phyloP scores from a whole-genome alignment of 164 flowering plant species.

The Buxus sempervirens region DNA sequence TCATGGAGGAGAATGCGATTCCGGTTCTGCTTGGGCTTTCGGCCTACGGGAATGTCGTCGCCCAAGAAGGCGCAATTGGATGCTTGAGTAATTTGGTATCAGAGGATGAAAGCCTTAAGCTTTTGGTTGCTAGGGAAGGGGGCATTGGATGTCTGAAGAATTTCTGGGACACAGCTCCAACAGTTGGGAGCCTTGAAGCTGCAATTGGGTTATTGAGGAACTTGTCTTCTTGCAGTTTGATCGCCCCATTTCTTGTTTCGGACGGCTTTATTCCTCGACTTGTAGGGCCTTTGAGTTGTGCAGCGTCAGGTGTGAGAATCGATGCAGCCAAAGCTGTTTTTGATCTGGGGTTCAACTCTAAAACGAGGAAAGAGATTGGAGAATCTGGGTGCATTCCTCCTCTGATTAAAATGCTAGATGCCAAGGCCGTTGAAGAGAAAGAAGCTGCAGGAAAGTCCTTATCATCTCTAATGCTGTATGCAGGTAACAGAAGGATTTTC shows the following conservation, averaged over 20 bases:
- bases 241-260: slow-evolving; percentile 48
- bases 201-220: slow-evolving; percentile 51
- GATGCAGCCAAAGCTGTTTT: slow-evolving; percentile 58
- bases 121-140: slow-evolving; percentile 61
- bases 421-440: slow-evolving; percentile 69
- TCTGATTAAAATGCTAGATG: slow-evolving; percentile 71
- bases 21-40: slow-evolving; percentile 48
- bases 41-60: slow-evolving; percentile 57
- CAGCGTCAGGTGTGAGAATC: slow-evolving; percentile 48
- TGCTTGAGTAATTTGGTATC: slow-evolving; percentile 63
- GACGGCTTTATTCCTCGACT: slow-evolving; percentile 56
- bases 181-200: slow-evolving; percentile 42
- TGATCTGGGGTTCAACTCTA: slow-evolving; percentile 45
- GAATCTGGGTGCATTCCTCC: slow-evolving; percentile 59
- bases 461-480: slow-evolving; percentile 41
- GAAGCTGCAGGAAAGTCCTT: slow-evolving; percentile 69
- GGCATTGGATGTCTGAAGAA: slow-evolving; percentile 58
- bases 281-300: slow-evolving; percentile 40
- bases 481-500: slow-evolving; percentile 55
- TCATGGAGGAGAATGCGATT: slow-evolving; percentile 68
- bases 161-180: slow-evolving; percentile 65
- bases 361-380: slow-evolving; percentile 63
- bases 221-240: slow-evolving; percentile 40
- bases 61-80: slow-evolving; percentile 73
- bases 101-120: slow-evolving; percentile 53